Evolutionary conservation across 2,329 filamentous ascomycete species (phyloP), one percentile per base, ranked within the genome.

Genomic region (Neobulgaria alba): DNA sequence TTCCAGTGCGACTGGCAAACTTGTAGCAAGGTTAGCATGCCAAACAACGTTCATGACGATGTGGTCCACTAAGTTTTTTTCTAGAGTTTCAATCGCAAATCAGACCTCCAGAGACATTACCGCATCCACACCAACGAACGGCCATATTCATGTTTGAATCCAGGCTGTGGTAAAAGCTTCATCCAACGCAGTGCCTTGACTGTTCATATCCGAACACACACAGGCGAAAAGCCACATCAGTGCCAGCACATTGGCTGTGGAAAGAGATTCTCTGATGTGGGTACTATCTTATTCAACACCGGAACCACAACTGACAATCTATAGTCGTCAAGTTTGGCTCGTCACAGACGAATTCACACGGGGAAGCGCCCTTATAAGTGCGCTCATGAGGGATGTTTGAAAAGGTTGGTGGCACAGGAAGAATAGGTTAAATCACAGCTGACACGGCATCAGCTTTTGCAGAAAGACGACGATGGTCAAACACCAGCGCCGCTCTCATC

Each of bases 391-490:
- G 57, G 57, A 3, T 61, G 58, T 39, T 44, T 59, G 23, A 61
- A 61, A 39, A 60, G 57, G 58, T 61, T 44, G 18, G 54, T 56
- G 21, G 33, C 42, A 9, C 29, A 35, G 31, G 17, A 15, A 15
- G 26, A 26, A 29, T 21, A 44, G 41, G 17, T 33, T 44, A 36
- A 42, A 41, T 43, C 26, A 18, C 17, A 32, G 34, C 50, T 57
- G 35, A 57, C 43, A 32, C 15, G 17, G 16, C 17, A 9, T 3
- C 49, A 82, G 79, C 59, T 84, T 84, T 58, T 84, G 79, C 61
- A 71, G 80, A 40, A 84, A 84, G 60, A 83, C 79, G 4, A 83
- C 78, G 41, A 79, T 80, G 76, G 73, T 81, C 40, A 81, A 81
- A 61, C 77, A 80, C 56, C 75, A 80, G 56, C 66, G 75, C 38